Base-by-base conservation (phyloP, 139 green algal species). In the Zygnema cylindricum region DNA sequence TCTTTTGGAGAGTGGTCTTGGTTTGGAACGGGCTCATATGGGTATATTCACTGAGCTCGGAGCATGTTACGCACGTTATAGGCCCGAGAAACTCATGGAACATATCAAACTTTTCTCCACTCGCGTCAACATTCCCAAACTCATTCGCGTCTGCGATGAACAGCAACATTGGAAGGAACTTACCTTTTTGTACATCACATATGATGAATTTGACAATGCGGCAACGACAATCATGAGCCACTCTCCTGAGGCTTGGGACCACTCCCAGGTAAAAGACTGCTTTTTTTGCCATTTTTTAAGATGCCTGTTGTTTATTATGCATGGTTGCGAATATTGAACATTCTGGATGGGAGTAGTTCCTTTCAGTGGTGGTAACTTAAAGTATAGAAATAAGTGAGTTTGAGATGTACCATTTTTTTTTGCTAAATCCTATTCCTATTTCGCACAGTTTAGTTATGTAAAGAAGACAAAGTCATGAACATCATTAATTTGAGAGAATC, bases 21-120 rank as follows among this genome's bases (percentile, higher is more conserved):
- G 97, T 32, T 92, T 99, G 90, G 97, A 99, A 91, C 95, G 97
- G 38, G 97, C 97, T 1, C 97, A 99, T 94, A 99, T 99, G 97
- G 97, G 97, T 90, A 99, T 99, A 94, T 99, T 99, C 94, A 99
- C 97, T 1, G 97, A 99, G 93, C 94, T 99, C 79, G 96, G 96
- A 86, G 94, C 95, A 38, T 88, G 98, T 41, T 98, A 98, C 87
- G 96, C 96, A 23, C 95, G 95, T 86, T 98, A 95, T 93, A 89
- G 93, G 16, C 93, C 93, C 2, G 95, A 96, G 82, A 97, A 97
- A 93, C 94, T 99, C 63, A 98, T 99, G 96, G 97, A 99, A 95
- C 97, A 99, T 94, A 94, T 99, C 35, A 99, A 99, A 94, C 96
- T 99, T 0, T 99, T 99, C 93, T 93, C 92, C 87, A 95, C 96